Conservation (phyloP, 2,329 filamentous ascomycete species). For the Ophiognomonia clavigignenti-juglandacearum region DNA sequence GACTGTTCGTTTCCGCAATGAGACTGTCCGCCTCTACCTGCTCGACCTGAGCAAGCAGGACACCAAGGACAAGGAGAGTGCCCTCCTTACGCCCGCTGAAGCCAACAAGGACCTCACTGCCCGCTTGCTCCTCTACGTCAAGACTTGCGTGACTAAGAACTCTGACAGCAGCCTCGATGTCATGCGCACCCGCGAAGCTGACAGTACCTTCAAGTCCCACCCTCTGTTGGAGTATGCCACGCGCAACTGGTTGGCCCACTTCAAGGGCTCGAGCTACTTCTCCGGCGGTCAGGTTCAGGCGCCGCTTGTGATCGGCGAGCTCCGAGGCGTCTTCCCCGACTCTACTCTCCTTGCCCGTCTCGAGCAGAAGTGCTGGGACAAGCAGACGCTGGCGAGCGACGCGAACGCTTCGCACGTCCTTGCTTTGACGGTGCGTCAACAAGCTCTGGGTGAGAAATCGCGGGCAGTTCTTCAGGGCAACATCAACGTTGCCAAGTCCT, state of each 20-base stretch:
- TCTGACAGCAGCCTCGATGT: constrained; percentile 15
- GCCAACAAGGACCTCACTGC: constrained; percentile 16
- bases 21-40: constrained; percentile 16
- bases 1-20: constrained; percentile 18
- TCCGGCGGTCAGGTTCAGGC: constrained; percentile 11
- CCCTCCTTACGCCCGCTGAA: constrained; percentile 11
- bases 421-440: constrained; percentile 9
- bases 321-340: constrained; percentile 14
- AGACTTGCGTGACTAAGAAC: constrained; percentile 15
- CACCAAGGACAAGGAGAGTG: constrained; percentile 14
- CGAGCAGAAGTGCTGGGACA: constrained; percentile 17
- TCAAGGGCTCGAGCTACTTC: constrained; percentile 15
- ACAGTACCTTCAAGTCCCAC: constrained; percentile 12
- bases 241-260: constrained; percentile 16
- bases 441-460: constrained; percentile 11
- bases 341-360: constrained; percentile 15
- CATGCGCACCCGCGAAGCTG: constrained; percentile 10
- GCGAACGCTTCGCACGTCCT: constrained; percentile 13
- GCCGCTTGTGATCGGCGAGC: constrained; percentile 5
- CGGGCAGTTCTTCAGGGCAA: constrained; percentile 13
- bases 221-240: constrained; percentile 15
- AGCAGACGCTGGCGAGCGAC: constrained; percentile 13
- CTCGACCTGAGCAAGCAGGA: constrained; percentile 17
- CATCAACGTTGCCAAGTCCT: constrained; percentile 15
- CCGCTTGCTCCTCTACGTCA: constrained; percentile 16